Evolutionary conservation across 2,329 filamentous ascomycete species (phyloP).

Genomic region (Epicoccum nigrum): DNA sequence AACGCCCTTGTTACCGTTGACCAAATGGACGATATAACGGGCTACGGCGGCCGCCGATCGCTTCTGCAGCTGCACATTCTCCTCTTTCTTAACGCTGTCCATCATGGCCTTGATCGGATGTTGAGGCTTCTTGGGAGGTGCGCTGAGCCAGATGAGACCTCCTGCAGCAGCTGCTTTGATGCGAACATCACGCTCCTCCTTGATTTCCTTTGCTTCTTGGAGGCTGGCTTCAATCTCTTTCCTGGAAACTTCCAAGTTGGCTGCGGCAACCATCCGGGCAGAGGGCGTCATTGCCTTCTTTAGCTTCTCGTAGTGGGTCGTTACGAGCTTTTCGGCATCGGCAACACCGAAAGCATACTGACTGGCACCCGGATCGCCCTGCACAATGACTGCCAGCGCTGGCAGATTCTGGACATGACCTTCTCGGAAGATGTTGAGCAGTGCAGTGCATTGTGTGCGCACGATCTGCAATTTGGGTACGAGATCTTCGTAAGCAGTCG

Average conservation of each 20-base stretch:
- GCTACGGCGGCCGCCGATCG: constrained; percentile 87
- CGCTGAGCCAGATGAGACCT: constrained; percentile 83
- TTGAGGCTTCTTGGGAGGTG: constrained; percentile 92
- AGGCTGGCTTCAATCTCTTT: constrained; percentile 74
- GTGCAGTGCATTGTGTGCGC: constrained; percentile 86
- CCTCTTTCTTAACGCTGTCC: constrained; percentile 96
- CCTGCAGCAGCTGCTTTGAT: constrained; percentile 86
- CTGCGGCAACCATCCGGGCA: constrained; percentile 81
- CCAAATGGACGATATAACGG: constrained; percentile 83
- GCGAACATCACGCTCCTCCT: constrained; percentile 81
- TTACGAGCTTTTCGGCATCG: constrained; percentile 86
- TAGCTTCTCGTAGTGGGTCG: constrained; percentile 82
- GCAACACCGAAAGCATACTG: constrained; percentile 88
- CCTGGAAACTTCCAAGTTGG: constrained; percentile 79
- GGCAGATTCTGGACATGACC: constrained; percentile 67
- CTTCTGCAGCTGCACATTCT: constrained; percentile 85
- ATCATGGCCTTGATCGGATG: constrained; percentile 93
- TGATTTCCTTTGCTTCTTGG: constrained; percentile 77
- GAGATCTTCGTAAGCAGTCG: constrained; percentile 84
- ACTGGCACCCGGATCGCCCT: constrained; percentile 89
- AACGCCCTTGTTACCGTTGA: constrained; percentile 75
- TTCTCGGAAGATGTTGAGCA: constrained; percentile 90
- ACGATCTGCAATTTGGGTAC: constrained; percentile 89
- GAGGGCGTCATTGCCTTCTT: constrained; percentile 89
- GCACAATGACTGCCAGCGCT: constrained; percentile 84